Conservation (phyloP, 176 grass and related monocot species). For the Bothriochloa decipiens region DNA sequence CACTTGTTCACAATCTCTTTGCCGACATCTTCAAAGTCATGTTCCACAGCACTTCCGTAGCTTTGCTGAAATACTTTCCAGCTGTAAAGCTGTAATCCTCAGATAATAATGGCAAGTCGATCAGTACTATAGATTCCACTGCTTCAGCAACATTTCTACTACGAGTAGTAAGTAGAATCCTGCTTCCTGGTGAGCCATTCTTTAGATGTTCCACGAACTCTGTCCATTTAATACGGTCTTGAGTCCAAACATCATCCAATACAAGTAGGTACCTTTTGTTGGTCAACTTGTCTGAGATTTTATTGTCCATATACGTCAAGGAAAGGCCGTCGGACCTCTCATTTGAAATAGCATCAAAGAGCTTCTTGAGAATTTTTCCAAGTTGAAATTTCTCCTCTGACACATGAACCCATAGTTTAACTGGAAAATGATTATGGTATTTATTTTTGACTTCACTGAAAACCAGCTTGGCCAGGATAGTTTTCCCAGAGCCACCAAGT, state of each 20-base stretch:
- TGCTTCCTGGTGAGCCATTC: no score
- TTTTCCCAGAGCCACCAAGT: not conserved
- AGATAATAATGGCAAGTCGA: not conserved
- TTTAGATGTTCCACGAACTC: no score
- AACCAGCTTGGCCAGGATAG: not conserved
- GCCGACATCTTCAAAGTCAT: no score
- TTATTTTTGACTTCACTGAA: not conserved
- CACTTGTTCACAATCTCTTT: no score
- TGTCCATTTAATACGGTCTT: no score
- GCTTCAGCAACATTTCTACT: no score
- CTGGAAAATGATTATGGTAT: not conserved
- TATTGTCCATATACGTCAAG: not conserved
- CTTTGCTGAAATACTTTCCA: conserved; percentile 24
- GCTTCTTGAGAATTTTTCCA: conserved; percentile 1
- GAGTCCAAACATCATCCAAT: no score
- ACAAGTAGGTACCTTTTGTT: no score
- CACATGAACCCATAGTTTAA: conserved; percentile 42
- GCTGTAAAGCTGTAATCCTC: conserved; percentile 15
- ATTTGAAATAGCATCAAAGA: not conserved
- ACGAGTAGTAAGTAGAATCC: no score
- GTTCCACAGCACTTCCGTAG: not conserved
- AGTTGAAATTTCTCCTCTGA: conserved; percentile 15
- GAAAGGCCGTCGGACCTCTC: not conserved
- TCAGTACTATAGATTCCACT: not conserved
- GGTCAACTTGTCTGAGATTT: not conserved